A percentile compares a stretch with the other conserved stretches of the same genome.
Conservation (phyloP, 805 yeast genomes). For the Sugiyamaella qingdaonensis region DNA sequence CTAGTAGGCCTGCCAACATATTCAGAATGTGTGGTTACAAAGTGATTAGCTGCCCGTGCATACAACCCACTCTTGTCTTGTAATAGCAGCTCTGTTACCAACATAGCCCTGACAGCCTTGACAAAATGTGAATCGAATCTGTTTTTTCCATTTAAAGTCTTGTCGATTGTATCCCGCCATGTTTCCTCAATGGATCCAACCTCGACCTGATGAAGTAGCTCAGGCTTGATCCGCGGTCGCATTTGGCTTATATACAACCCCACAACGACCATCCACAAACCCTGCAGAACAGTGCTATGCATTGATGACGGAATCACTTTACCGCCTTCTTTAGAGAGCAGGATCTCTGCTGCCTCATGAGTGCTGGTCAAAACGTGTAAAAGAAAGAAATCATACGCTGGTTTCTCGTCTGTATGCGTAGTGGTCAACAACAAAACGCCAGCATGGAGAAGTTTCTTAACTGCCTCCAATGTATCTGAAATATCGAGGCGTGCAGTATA, state of each 20-base stretch:
- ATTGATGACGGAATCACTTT: constrained; percentile 15
- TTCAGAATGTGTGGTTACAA: constrained; percentile 8
- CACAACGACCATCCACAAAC: constrained; percentile 19
- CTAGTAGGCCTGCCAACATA: constrained; percentile 3
- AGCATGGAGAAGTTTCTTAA: constrained; percentile 19
- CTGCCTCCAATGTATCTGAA: constrained; percentile 19
- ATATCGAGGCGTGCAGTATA: constrained; percentile 20
- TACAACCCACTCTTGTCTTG: constrained; percentile 19
- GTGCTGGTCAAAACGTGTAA: constrained; percentile 30
- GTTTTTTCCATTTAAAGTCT: constrained; percentile 18
- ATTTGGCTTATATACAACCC: constrained; percentile 19
- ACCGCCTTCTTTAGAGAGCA: constrained; percentile 8
- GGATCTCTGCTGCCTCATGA: constrained; percentile 25
- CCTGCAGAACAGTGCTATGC: constrained; percentile 11
- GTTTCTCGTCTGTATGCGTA: constrained; percentile 19
- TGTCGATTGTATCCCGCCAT: constrained; percentile 20
- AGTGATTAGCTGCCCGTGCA: constrained; percentile 19
- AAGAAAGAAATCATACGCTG: constrained; percentile 27
- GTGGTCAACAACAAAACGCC: constrained; percentile 23
- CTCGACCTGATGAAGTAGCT: constrained; percentile 8
- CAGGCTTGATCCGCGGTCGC: constrained; percentile 18
- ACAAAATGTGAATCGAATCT: constrained; percentile 20
- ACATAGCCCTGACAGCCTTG: constrained; percentile 23
- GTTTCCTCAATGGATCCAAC: constrained; percentile 11
- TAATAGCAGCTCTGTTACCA: constrained; percentile 17